A percentile compares a stretch with the other conserved stretches of the same genome.
Conservation (phyloP, 2,329 filamentous ascomycete species). For the Nemania sp. region DNA sequence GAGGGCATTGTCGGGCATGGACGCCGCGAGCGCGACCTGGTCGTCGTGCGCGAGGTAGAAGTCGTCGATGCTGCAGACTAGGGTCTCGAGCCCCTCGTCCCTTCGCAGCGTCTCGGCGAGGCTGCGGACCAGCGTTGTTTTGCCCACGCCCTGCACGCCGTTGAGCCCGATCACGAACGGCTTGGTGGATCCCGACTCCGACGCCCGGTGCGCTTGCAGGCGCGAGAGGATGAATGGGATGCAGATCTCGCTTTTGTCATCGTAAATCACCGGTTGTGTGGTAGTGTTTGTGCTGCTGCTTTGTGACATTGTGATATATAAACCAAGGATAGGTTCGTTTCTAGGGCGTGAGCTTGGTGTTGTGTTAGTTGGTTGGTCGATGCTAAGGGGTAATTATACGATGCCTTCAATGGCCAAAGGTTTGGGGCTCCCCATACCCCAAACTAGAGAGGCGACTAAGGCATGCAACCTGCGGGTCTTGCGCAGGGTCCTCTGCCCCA, state of each 20-base stretch:
- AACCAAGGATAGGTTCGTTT: too few species aligned
- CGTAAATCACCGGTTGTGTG: constrained; percentile 51
- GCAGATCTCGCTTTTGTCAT: constrained; percentile 79
- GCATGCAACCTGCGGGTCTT: neutral
- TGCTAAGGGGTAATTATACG: neutral
- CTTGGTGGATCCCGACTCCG: constrained; percentile 37
- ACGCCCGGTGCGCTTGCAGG: constrained; percentile 51
- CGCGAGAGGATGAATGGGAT: constrained; percentile 74
- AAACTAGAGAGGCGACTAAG: neutral
- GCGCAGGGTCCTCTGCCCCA: too few species aligned
- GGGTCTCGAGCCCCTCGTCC: constrained; percentile 61
- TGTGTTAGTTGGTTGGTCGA: too few species aligned
- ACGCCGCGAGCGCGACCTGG: constrained; percentile 65
- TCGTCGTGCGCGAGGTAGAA: constrained; percentile 77
- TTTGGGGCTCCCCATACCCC: too few species aligned
- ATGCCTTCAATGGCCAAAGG: neutral
- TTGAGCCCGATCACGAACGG: constrained; percentile 89
- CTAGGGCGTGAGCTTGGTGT: too few species aligned
- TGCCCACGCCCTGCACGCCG: constrained; percentile 88
- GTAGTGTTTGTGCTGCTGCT: neutral
- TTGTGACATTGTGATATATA: too few species aligned
- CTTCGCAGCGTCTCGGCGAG: constrained; percentile 64
- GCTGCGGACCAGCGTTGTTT: constrained; percentile 79
- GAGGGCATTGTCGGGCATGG: constrained; percentile 71
- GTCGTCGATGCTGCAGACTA: constrained; percentile 84